Base-by-base conservation (phyloP, 768 basidiomycete genomes). In the Gautieria morchelliformis region DNA sequence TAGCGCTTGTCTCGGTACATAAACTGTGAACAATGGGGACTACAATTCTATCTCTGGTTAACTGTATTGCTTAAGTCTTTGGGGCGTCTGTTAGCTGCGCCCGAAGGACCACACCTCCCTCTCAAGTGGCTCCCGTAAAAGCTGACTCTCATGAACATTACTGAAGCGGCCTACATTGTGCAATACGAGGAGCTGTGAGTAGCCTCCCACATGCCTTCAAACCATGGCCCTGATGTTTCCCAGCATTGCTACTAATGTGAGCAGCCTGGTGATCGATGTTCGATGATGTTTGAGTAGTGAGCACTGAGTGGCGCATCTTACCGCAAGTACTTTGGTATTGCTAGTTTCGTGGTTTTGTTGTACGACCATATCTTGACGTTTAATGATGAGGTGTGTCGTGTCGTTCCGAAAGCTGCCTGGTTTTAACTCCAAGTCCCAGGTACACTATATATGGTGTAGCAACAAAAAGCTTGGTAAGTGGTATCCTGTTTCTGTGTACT, bases 361-460 rank as follows among this genome's bases (percentile, higher is more conserved):
- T 57, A 57, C 32, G 56, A 57, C 37, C 56, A 57, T 5, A 37
- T 49, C 7, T 35, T 57, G 22, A 57, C 47, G 45, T 57, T 57
- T 20, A 24, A 33, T 37, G 56, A 57, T 50, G 56, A 57, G 37
- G 56, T 57, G 45, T 15, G 56, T 49, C 6, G 12, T 1, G 42
- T 20, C 19, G 17, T 37, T 37, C 27, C 27, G 27, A 27, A 27
- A 27, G 27, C 27, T 27, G 27, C 27, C 27, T 27, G 19, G 5
- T 17, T 44, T 37, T 44, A 22, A 27, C 32, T 52, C 2, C 17
- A 8, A 27, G 11, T n/a, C 4, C 4, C 15, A 57, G 56, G 46
- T 57, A 17, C 45, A n/a, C 33, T 57, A 57, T 33, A 50, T 57
- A 19, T 57, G 56, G 56, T 22, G 30, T 35, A 39, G 45, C 19